phyloP scores from a whole-genome alignment of 176 grass and related monocot genomes.

The Tillandsia leiboldiana region DNA sequence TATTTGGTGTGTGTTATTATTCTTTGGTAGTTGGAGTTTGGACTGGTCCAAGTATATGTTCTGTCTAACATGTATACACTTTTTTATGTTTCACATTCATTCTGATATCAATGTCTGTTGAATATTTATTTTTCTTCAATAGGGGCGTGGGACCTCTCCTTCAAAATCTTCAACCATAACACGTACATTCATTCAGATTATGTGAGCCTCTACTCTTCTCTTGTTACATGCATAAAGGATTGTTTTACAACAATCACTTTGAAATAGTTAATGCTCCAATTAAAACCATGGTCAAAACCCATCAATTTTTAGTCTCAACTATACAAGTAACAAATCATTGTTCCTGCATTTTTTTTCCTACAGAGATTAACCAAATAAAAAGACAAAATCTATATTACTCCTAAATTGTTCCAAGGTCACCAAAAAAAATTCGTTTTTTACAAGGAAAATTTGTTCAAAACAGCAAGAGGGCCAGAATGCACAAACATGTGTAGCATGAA shows the following conservation, averaged over 20 bases:
- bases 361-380: neutral
- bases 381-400: conserved; percentile 26
- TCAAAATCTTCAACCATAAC: too few species aligned
- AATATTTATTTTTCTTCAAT: too few species aligned
- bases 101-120: too few species aligned
- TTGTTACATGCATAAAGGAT: neutral
- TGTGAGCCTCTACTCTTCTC: too few species aligned
- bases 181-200: too few species aligned
- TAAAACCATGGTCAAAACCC: neutral
- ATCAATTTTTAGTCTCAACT: neutral
- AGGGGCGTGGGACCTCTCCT: too few species aligned
- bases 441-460: neutral
- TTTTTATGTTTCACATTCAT: too few species aligned
- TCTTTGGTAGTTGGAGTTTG: conserved; percentile 4
- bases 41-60: neutral
- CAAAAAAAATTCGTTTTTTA: conserved; percentile 18
- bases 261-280: neutral
- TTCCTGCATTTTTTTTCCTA: neutral
- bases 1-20: neutral
- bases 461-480: conserved; percentile 17
- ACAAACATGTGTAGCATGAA: neutral
- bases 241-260: neutral
- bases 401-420: conserved; percentile 17
- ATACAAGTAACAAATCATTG: neutral
- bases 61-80: too few species aligned